A percentile compares a stretch with the other conserved stretches of the same genome.
These are phyloP conservation scores for Persicaria tinctoria DNA, from an alignment of 148 eudicot species.

Conservation along the genomic window DNA sequence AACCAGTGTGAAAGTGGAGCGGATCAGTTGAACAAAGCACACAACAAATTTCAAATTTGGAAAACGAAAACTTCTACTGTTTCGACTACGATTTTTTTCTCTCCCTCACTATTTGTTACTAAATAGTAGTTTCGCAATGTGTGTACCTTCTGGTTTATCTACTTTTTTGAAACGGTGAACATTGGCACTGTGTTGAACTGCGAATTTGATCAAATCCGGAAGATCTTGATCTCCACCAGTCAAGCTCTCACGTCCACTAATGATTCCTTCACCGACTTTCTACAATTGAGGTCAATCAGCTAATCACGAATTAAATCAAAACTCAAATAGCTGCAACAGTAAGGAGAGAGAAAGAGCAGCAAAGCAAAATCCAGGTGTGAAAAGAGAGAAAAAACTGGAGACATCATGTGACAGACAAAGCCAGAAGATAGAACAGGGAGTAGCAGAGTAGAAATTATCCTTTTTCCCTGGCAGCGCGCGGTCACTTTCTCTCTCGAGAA, in stretches of 20 bases:
- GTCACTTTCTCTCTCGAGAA: slow-evolving; percentile 4
- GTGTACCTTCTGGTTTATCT: slow-evolving; percentile 66
- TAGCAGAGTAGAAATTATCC: neutral
- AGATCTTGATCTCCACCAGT: slow-evolving; percentile 51
- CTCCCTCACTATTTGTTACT: neutral
- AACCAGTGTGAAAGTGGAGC: slow-evolving; percentile 11
- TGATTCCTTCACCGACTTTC: slow-evolving; percentile 10
- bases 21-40: neutral
- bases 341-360: neutral
- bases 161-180: slow-evolving; percentile 32
- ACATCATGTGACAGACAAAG: slow-evolving; percentile 8
- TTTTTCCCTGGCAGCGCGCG: neutral
- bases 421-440: neutral
- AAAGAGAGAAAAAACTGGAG: neutral
- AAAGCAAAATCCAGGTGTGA: neutral
- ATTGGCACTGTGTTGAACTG: slow-evolving; percentile 17
- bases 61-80: neutral
- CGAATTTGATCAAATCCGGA: slow-evolving; percentile 45
- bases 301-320: neutral
- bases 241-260: slow-evolving; percentile 16
- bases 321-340: neutral
- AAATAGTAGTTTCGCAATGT: neutral
- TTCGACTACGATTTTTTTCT: neutral
- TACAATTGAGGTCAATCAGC: neutral
- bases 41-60: neutral